These are phyloP conservation scores for Andrographis paniculata DNA, from an alignment of 305 asterid genomes.

Conservation along the genomic window DNA sequence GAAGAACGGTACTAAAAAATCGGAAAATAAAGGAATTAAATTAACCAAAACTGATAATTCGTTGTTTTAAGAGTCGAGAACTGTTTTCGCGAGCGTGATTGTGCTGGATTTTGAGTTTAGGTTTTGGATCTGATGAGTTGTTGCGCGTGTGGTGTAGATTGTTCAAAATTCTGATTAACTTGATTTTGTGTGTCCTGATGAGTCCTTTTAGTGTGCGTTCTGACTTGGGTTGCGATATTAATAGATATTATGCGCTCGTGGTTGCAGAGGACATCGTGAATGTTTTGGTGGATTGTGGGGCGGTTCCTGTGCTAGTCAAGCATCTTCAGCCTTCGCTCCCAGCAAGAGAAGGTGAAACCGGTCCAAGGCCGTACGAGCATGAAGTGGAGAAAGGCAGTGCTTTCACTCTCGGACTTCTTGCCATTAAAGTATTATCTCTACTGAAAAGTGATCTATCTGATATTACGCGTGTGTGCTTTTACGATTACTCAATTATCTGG, in stretches of 20 bases:
- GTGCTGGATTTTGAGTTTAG: slow-evolving; percentile 22
- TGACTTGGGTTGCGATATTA: slow-evolving; percentile 20
- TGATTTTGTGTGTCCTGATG: slow-evolving; percentile 7
- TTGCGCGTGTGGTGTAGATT: slow-evolving; percentile 10
- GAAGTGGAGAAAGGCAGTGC: slow-evolving; percentile 99
- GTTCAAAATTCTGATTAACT: slow-evolving; percentile 10
- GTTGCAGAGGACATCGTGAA: slow-evolving; percentile 88
- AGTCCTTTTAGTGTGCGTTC: slow-evolving; percentile 15
- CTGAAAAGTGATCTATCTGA: too few species aligned
- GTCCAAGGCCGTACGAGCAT: slow-evolving; percentile 50
- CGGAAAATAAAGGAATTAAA: neutral
- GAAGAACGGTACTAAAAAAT: slow-evolving; percentile 56
- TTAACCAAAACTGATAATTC: slow-evolving; percentile 1
- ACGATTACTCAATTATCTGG: too few species aligned
- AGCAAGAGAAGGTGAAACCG: slow-evolving; percentile 42
- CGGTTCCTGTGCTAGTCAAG: slow-evolving; percentile 79
- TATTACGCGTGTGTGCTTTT: too few species aligned
- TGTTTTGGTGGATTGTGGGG: slow-evolving; percentile 80
- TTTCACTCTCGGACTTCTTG: slow-evolving; percentile 92
- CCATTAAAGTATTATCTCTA: slow-evolving; percentile 62
- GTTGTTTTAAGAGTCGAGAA: slow-evolving; percentile 3
- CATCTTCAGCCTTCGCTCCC: slow-evolving; percentile 60
- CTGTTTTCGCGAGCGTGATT: slow-evolving; percentile 18
- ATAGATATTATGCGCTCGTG: slow-evolving; percentile 26
- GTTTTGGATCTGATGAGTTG: slow-evolving; percentile 33